A percentile compares a stretch with the other conserved stretches of the same genome.
Evolutionary conservation across 2,329 filamentous ascomycete species (phyloP).

Genomic region (Cyphellophora attinorum): DNA sequence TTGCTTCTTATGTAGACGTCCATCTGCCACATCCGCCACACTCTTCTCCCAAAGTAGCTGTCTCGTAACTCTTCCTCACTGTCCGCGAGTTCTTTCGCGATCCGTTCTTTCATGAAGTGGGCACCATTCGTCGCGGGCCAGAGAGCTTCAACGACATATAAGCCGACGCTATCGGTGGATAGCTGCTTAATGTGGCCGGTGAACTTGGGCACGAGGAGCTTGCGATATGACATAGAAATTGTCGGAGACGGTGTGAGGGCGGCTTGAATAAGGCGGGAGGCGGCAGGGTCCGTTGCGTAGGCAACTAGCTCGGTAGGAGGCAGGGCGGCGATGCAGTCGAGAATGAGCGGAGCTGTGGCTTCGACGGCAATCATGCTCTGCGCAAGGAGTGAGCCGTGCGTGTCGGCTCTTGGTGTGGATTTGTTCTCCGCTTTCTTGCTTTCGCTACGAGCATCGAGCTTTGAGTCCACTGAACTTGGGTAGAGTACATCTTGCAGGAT

Average conservation of each 20-base stretch:
- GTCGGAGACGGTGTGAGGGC: slow-evolving; percentile 44
- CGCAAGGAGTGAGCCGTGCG: slow-evolving; percentile 75
- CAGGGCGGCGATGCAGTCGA: slow-evolving; percentile 58
- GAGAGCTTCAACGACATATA: slow-evolving; percentile 58
- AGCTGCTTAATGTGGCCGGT: slow-evolving; percentile 52
- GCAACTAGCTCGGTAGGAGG: slow-evolving; percentile 46
- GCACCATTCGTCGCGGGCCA: slow-evolving; percentile 55
- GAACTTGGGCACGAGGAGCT: slow-evolving; percentile 55
- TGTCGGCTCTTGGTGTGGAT: slow-evolving; percentile 32
- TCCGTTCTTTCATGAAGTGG: slow-evolving; percentile 57
- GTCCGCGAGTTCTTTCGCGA: slow-evolving; percentile 53
- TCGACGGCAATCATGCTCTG: slow-evolving; percentile 69
- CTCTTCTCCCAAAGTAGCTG: slow-evolving; percentile 54
- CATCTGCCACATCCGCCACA: slow-evolving; percentile 68
- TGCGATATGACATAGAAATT: slow-evolving; percentile 41
- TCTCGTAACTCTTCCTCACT: slow-evolving; percentile 55
- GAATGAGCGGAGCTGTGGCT: slow-evolving; percentile 62
- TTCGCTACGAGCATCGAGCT: slow-evolving; percentile 21
- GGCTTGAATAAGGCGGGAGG: slow-evolving; percentile 56
- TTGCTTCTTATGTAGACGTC: slow-evolving; percentile 57
- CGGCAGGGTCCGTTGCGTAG: slow-evolving; percentile 54
- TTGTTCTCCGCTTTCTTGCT: slow-evolving; percentile 1
- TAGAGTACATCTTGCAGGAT: slow-evolving; percentile 53
- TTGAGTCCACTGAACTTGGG: slow-evolving; percentile 41
- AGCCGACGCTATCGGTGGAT: slow-evolving; percentile 52